phyloP scores from a whole-genome alignment of 2,329 filamentous ascomycete genomes.

The Bipolaris oryzae region DNA sequence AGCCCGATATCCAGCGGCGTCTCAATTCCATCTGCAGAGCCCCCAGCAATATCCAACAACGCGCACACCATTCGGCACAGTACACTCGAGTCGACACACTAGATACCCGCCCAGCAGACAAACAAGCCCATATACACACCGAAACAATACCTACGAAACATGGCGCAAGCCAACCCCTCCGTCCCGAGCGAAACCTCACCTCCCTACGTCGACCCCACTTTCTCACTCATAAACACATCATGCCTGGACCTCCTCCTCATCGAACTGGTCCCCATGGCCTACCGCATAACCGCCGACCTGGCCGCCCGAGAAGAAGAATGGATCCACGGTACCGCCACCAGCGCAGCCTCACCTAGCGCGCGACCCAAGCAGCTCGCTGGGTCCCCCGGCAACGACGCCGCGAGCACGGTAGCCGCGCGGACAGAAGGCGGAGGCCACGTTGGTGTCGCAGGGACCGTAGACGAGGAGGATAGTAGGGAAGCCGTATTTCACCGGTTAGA shows the following conservation, averaged over 20 bases:
- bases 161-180: slow-evolving; percentile 23
- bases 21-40: neutral
- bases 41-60: neutral
- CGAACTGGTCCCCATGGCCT: slow-evolving; percentile 92
- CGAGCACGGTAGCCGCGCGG: slow-evolving; percentile 34
- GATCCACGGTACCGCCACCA: slow-evolving; percentile 17
- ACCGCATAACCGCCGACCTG: slow-evolving; percentile 79
- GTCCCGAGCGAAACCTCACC: slow-evolving; percentile 23
- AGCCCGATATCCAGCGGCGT: neutral
- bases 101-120: too few species aligned
- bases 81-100: neutral
- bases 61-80: neutral
- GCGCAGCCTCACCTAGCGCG: neutral
- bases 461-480: slow-evolving; percentile 83
- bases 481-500: slow-evolving; percentile 86
- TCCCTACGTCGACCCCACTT: slow-evolving; percentile 69
- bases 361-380: slow-evolving; percentile 27
- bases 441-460: slow-evolving; percentile 48
- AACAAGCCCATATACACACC: neutral
- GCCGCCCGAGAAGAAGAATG: slow-evolving; percentile 58
- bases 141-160: neutral
- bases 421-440: neutral
- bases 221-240: slow-evolving; percentile 79
- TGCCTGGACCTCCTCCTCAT: slow-evolving; percentile 95
- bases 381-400: slow-evolving; percentile 30